Conservation (phyloP, 371 early-diverging fungal species). For the Apophysomyces trapeziformis region DNA sequence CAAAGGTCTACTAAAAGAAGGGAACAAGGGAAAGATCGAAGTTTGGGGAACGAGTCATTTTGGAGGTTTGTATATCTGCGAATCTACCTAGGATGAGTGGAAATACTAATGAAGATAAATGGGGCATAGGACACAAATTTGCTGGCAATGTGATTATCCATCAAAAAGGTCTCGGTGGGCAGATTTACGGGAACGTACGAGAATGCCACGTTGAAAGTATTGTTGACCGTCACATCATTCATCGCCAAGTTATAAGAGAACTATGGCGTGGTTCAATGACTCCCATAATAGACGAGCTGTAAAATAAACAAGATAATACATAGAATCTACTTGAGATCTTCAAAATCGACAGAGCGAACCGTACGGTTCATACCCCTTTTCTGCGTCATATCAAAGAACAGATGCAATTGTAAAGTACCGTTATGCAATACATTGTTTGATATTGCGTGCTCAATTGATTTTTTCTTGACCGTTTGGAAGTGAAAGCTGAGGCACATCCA, state of each 20-base stretch:
- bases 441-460: too few species aligned
- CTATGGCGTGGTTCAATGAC: conserved; percentile 54
- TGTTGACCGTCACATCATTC: conserved; percentile 49
- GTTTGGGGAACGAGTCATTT: conserved; percentile 55
- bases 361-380: too few species aligned
- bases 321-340: too few species aligned
- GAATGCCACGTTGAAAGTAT: conserved; percentile 48
- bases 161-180: conserved; percentile 48
- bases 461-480: too few species aligned
- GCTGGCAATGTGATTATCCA: conserved; percentile 58
- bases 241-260: conserved; percentile 45
- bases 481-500: too few species aligned
- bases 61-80: conserved; percentile 36
- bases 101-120: background rate
- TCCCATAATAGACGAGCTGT: conserved; percentile 6
- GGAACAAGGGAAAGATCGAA: conserved; percentile 27
- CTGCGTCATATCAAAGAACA: too few species aligned
- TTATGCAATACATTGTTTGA: too few species aligned
- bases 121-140: conserved; percentile 49
- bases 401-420: too few species aligned
- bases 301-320: background rate
- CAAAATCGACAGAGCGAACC: too few species aligned
- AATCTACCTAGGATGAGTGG: too few species aligned
- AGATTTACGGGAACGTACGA: conserved; percentile 56
- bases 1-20: conserved; percentile 25